phyloP scores from a whole-genome alignment of 2,329 filamentous ascomycete species.

The Beauveria pseudobassiana region DNA sequence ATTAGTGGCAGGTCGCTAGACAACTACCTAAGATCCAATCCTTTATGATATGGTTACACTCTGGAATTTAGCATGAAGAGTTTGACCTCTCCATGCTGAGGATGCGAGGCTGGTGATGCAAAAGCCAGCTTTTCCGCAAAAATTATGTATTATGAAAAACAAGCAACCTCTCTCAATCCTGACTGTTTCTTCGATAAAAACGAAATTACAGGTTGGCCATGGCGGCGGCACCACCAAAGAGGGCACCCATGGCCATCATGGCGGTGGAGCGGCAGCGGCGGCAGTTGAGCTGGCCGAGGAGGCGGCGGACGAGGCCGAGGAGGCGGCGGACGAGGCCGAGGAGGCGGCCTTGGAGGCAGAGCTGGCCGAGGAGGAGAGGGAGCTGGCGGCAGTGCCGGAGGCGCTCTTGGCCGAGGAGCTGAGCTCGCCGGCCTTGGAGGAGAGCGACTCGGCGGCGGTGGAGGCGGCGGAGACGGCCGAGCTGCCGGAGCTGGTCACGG shows the following conservation, averaged over 20 bases:
- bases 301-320: constrained; percentile 15
- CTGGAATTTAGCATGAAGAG: not conserved
- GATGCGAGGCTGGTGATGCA: not conserved
- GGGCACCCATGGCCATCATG: constrained; percentile 36
- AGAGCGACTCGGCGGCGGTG: constrained; percentile 16
- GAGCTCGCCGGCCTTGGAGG: constrained; percentile 16
- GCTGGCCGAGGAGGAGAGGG: constrained; percentile 14
- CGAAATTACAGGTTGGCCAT: constrained; percentile 35
- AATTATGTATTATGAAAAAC: constrained; percentile 6
- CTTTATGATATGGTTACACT: not conserved
- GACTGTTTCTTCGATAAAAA: not conserved
- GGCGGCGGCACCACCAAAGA: constrained; percentile 39
- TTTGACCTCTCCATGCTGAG: not conserved
- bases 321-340: constrained; percentile 15
- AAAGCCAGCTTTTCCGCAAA: not conserved
- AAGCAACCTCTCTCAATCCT: not conserved
- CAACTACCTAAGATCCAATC: not conserved
- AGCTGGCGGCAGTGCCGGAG: constrained; percentile 12
- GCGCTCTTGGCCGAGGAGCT: constrained; percentile 6
- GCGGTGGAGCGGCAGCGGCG: constrained; percentile 31
- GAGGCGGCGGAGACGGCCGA: constrained; percentile 13
- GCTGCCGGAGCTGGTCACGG: constrained; percentile 8
- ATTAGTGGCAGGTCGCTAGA: not conserved
- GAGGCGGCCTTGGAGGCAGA: constrained; percentile 13
- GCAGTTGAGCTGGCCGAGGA: not conserved